Base-by-base conservation (phyloP, 208 protist genomes). In the Crithidia expoeki region DNA sequence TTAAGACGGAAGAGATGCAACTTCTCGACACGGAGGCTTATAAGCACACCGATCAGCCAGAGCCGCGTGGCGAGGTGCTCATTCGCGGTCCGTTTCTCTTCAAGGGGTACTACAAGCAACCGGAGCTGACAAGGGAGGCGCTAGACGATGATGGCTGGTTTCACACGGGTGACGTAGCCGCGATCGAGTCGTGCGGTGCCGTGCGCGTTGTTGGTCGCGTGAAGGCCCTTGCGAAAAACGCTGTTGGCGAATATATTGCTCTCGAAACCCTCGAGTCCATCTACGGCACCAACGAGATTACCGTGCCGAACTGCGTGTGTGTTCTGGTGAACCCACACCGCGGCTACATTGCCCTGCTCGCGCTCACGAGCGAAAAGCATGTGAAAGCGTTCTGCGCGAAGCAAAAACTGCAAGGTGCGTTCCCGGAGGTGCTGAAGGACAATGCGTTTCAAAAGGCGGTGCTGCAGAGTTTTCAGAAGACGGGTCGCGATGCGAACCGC, bases 171-270 rank as follows among this genome's bases (percentile, higher is more conserved):
- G 94, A 98, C 64, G 87, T 96, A 21, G 95, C 80, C 21, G 65
- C 64, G 44, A 69, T 94, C 7, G n/a, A 68, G 16, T n/a, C 23
- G n/a, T 82, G 84, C 60, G 89, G 90, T 32, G 83, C 74, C 2
- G 1, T 97, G 4, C 74, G 80, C 52, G 80, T 98, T 21, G 79
- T 98, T 1, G 95, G 93, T 16, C 88, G 95, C 57, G 85, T 91
- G 23, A 98, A 98, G 86, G 91, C 92, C 32, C 78, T 98, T 23
- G 91, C 88, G 47, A 98, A 98, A 81, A 91, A 95, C 66, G 82
- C 85, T 0, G 84, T 90, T 46, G 95, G 95, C n/a, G 95, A 98
- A 72, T 98, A 97, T 68, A 68, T 98, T 36, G 90, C 93, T 17
- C 56, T 96, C n/a, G 93, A 98, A 61, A 78, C 61, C 28, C 75